Percentiles rank a stretch among this genome's conserved stretches.
These are phyloP conservation scores for Boletus bicolor DNA, from an alignment of 768 basidiomycete species.

Conservation along the genomic window DNA sequence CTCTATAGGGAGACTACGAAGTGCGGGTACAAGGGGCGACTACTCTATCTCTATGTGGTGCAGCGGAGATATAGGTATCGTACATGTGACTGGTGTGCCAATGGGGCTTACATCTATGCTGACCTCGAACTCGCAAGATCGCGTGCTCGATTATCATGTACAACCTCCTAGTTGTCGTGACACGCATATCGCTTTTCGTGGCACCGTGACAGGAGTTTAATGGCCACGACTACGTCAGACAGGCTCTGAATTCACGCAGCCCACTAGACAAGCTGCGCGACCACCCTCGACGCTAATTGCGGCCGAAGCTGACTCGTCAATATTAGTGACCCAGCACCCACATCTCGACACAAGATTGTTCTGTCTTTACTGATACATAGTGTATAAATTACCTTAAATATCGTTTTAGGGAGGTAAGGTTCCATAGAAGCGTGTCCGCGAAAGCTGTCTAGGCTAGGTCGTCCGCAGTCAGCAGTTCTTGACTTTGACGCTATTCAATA, in stretches of 20 bases:
- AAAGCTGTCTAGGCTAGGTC: too few species aligned
- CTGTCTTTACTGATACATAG: background rate
- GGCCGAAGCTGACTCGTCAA: background rate
- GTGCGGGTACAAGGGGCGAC: too few species aligned
- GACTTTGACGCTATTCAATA: too few species aligned
- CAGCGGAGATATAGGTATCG: too few species aligned
- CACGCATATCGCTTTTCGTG: constrained; percentile 9
- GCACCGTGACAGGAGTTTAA: background rate
- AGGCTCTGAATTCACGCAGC: constrained; percentile 3
- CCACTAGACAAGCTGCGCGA: background rate
- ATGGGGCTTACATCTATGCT: background rate
- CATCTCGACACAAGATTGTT: background rate
- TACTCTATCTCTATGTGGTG: too few species aligned
- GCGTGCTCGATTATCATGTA: constrained; percentile 12
- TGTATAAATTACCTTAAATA: background rate
- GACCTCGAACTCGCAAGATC: background rate
- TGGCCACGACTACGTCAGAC: background rate
- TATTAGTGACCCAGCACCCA: background rate
- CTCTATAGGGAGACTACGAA: too few species aligned
- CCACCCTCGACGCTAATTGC: background rate
- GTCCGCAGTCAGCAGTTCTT: too few species aligned
- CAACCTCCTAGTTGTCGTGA: constrained; percentile 17
- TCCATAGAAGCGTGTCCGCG: too few species aligned
- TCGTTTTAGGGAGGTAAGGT: too few species aligned
- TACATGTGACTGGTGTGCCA: too few species aligned